Conservation (phyloP, 2,329 filamentous ascomycete genomes). For the Raffaelea arxii region DNA sequence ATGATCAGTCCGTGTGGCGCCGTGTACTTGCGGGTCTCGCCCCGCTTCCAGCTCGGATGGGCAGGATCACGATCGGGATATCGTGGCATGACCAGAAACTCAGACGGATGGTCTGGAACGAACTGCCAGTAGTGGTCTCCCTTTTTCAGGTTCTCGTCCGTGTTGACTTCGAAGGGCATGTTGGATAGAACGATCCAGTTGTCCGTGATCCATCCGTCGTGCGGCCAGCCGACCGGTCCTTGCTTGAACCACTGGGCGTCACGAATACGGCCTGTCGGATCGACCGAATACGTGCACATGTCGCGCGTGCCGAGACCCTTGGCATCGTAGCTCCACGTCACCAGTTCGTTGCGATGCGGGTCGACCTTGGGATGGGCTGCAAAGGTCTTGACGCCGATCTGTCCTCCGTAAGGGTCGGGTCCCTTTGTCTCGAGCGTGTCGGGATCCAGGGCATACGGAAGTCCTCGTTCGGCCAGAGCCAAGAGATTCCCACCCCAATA, state of each 20-base stretch:
- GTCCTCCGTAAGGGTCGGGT: constrained; percentile 39
- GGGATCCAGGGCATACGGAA: constrained; percentile 39
- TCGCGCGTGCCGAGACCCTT: constrained; percentile 26
- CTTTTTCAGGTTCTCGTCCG: constrained; percentile 24
- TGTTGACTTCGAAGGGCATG: constrained; percentile 18
- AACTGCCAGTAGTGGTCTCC: constrained; percentile 28
- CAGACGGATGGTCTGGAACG: constrained; percentile 16
- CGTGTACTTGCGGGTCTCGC: constrained; percentile 15
- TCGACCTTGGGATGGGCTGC: constrained; percentile 43
- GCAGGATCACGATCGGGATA: too few relatives aligned
- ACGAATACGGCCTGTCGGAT: constrained; percentile 16
- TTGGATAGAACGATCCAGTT: constrained; percentile 23
- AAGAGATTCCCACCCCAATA: constrained; percentile 45
- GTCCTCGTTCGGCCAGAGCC: constrained; percentile 42
- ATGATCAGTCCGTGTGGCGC: constrained; percentile 24
- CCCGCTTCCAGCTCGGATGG: constrained; percentile 14
- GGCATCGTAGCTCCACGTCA: constrained; percentile 28
- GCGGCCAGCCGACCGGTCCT: constrained; percentile 23
- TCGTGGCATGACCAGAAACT: constrained; percentile 11
- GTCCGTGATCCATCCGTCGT: constrained; percentile 28
- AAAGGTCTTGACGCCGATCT: constrained; percentile 35
- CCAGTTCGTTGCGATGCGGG: constrained; percentile 32
- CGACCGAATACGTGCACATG: constrained; percentile 22
- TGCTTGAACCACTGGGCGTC: constrained; percentile 23
- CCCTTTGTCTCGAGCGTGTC: constrained; percentile 37